Conservation (phyloP, 768 basidiomycete genomes). For the Podaxis carcinomalis region DNA sequence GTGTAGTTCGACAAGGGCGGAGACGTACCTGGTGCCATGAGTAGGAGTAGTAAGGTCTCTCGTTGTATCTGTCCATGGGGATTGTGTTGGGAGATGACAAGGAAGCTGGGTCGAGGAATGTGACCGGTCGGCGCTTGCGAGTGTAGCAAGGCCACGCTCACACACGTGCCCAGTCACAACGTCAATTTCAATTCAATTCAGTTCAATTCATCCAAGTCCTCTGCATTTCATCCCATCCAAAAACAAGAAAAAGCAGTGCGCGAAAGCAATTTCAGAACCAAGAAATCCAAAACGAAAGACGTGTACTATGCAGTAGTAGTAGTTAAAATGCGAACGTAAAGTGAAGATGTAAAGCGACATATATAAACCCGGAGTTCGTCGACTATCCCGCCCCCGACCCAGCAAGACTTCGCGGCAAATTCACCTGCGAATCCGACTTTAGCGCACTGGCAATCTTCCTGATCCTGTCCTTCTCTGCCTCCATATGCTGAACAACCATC, state of each 20-base stretch:
- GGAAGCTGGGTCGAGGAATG: conserved; percentile 1
- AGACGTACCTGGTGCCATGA: conserved; percentile 81
- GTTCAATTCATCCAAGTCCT: background rate
- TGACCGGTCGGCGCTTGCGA: conserved; percentile 16
- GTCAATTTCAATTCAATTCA: background rate
- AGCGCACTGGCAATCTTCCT: conserved; percentile 63
- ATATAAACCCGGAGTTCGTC: background rate
- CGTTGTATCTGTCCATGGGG: conserved; percentile 37
- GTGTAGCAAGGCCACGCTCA: conserved; percentile 5
- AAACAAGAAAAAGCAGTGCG: background rate
- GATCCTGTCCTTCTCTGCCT: conserved; percentile 76
- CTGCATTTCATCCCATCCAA: background rate
- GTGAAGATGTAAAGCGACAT: conserved; percentile 1
- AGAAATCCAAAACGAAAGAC: conserved; percentile 5
- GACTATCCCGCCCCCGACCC: background rate
- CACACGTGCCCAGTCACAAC: conserved; percentile 5
- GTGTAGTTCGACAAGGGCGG: conserved; percentile 14
- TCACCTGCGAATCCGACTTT: conserved; percentile 21
- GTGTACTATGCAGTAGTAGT: background rate
- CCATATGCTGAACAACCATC: conserved; percentile 78
- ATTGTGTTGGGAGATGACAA: conserved; percentile 6
- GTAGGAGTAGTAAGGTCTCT: conserved; percentile 46
- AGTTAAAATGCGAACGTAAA: background rate
- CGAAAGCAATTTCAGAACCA: background rate
- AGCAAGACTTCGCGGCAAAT: background rate